Conservation (phyloP, 768 basidiomycete genomes). For the Cubamyces sp. region DNA sequence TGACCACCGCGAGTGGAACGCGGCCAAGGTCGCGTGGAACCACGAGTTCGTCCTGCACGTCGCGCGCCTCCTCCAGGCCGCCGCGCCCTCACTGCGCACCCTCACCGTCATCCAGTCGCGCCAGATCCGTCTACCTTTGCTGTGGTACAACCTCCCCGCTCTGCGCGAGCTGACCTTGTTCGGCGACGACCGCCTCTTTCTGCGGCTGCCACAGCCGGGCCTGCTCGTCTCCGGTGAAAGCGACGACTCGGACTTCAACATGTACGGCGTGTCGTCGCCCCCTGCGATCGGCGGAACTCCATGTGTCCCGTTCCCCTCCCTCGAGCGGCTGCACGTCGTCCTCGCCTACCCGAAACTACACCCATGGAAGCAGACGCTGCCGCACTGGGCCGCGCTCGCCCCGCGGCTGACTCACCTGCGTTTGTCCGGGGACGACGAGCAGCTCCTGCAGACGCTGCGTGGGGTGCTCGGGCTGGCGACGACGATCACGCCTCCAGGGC, state of each 20-base stretch:
- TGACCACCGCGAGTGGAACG: conserved; percentile 14
- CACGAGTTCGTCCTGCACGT: conserved; percentile 14
- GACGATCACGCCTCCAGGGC: not conserved
- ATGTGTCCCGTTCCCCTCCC: conserved; percentile 13
- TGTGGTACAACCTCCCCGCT: conserved; percentile 12
- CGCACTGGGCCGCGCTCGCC: conserved; percentile 14
- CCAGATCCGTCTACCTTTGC: conserved; percentile 18
- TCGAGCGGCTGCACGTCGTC: conserved; percentile 20
- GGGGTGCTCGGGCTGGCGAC: conserved; percentile 7
- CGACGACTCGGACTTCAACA: conserved; percentile 22
- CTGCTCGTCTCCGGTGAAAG: conserved; percentile 5
- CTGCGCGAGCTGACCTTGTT: conserved; percentile 23
- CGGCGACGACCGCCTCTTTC: conserved; percentile 21
- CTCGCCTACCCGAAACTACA: conserved; percentile 18
- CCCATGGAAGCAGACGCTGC: conserved; percentile 23
- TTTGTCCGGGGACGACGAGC: conserved; percentile 15
- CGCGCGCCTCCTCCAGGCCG: conserved; percentile 17
- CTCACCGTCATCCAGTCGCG: conserved; percentile 18
- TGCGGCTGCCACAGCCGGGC: conserved; percentile 9
- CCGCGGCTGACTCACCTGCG: conserved; percentile 18
- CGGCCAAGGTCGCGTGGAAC: conserved; percentile 22
- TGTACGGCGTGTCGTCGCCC: conserved; percentile 8
- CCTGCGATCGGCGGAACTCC: not conserved
- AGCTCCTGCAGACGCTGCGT: conserved; percentile 11
- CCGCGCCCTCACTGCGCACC: conserved; percentile 15